Percentiles rank a stretch among this genome's conserved stretches.
Conservation (phyloP, 2,329 filamentous ascomycete genomes). For the Curvularia spicifera region DNA sequence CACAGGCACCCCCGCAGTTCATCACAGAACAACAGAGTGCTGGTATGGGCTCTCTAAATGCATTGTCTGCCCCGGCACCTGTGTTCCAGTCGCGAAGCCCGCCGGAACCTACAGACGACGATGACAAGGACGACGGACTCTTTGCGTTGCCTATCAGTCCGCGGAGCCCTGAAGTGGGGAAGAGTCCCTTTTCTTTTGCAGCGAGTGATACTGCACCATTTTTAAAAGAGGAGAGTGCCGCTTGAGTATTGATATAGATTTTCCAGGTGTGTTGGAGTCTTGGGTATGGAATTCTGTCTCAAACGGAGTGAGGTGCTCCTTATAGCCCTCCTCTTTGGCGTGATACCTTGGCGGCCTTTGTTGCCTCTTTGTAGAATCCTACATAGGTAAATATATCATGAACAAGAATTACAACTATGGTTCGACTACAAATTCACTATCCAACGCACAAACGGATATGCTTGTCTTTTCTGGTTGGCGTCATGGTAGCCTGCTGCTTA, state of each 20-base stretch:
- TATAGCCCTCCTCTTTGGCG: slow-evolving; percentile 14
- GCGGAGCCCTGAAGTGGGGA: slow-evolving; percentile 82
- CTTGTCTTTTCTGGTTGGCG: not conserved
- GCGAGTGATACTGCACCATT: slow-evolving; percentile 45
- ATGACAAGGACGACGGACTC: slow-evolving; percentile 76
- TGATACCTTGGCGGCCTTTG: slow-evolving; percentile 24
- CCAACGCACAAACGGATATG: not conserved
- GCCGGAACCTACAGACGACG: slow-evolving; percentile 44
- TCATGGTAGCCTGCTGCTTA: slow-evolving; percentile 8
- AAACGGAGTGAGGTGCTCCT: slow-evolving; percentile 2
- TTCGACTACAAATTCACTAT: not conserved
- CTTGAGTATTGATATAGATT: slow-evolving; percentile 22
- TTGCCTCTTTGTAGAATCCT: slow-evolving; percentile 4
- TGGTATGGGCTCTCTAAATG: slow-evolving; percentile 55
- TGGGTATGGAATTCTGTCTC: slow-evolving; percentile 7
- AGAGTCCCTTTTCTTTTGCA: slow-evolving; percentile 75
- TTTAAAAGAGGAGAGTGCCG: slow-evolving; percentile 38
- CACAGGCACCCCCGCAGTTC: slow-evolving; percentile 47
- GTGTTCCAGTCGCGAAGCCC: slow-evolving; percentile 40
- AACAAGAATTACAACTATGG: not conserved
- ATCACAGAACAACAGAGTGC: slow-evolving; percentile 50
- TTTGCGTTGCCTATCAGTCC: slow-evolving; percentile 89
- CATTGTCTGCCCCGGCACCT: slow-evolving; percentile 46
- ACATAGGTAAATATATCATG: slow-evolving; percentile 6
- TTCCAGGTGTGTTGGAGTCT: slow-evolving; percentile 3